Evolutionary conservation across 176 grass and related monocot genomes (phyloP).

Genomic region (Canna indica): DNA sequence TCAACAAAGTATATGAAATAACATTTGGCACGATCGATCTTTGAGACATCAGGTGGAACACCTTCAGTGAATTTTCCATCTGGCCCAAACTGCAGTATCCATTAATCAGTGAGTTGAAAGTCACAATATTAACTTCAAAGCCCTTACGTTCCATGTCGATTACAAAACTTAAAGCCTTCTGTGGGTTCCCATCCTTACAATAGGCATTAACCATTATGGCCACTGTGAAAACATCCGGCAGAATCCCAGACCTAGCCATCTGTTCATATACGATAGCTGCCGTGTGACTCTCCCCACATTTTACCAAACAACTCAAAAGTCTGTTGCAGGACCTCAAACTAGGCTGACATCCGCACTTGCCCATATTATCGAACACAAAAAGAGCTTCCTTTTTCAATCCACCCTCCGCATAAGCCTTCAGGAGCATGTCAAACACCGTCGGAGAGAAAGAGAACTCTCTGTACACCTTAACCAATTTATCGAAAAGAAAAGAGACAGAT

Average conservation of each 20-base stretch:
- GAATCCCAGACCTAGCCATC: conserved; percentile 31
- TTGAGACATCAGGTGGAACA: conserved; percentile 29
- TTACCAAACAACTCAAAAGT: conserved; percentile 58
- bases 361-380: conserved; percentile 81
- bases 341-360: conserved; percentile 43
- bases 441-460: conserved; percentile 69
- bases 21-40: conserved; percentile 57
- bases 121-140: conserved; percentile 67
- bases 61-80: conserved; percentile 35
- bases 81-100: conserved; percentile 47
- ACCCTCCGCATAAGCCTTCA: conserved; percentile 42
- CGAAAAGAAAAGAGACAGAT: conserved; percentile 30
- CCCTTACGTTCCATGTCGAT: conserved; percentile 55
- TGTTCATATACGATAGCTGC: conserved; percentile 49
- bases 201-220: conserved; percentile 72
- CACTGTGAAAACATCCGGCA: conserved; percentile 56
- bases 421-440: conserved; percentile 66
- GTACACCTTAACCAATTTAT: conserved; percentile 52
- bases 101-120: conserved; percentile 60
- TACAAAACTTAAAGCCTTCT: conserved; percentile 33
- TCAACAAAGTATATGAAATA: conserved; percentile 65
- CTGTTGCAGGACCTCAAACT: conserved; percentile 69
- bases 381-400: conserved; percentile 40
- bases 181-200: conserved; percentile 38
- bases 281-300: conserved; percentile 28